Base-by-base conservation (phyloP, 345 rosid species). In the Orychophragmus violaceus region DNA sequence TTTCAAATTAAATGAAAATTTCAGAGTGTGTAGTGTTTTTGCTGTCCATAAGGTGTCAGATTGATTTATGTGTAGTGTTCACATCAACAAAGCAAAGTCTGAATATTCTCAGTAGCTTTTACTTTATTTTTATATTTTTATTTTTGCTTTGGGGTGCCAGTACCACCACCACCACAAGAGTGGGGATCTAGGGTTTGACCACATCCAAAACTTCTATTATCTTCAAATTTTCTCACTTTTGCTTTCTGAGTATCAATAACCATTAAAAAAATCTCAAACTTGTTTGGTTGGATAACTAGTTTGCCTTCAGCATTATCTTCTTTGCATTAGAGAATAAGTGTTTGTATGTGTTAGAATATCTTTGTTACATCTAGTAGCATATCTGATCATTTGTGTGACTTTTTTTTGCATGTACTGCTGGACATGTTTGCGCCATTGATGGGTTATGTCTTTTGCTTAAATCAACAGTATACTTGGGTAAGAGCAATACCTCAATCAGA, bases 401-500 rank as follows among this genome's bases (percentile, higher is more conserved):
- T n/a, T 8, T 16, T 0, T 37, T 39, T 0, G 27, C 64, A 74
- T 74, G 77, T 74, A 61, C 67, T 24, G 36, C 60, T 64, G 18
- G 42, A 36, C 42, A 36, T 33, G 39, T 33, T 33, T 33, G 39
- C 39, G 44, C 44, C 46, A 41, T 14, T 6, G 46, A 41, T 41
- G 46, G 60, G 28, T 72, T 7, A 21, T 59, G 65, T 36, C 60
- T 49, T 46, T 9, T 49, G 48, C 71, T 59, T 67, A 0, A n/a
- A 61, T 53, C 85, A 68, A 74, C 90, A 94, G 99, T 94, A 10
- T 94, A 94, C 77, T 80, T 94, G 30, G 98, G 98, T 93, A 76
- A 83, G 88, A 44, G 45, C 29, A 6, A 44, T 24, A 44, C 53
- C 57, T 44, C 42, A 55, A 61, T 49, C 19, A 22, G 21, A 33